phyloP scores from a whole-genome alignment of 169 alveolate genomes.

The Condylostoma magnum region DNA sequence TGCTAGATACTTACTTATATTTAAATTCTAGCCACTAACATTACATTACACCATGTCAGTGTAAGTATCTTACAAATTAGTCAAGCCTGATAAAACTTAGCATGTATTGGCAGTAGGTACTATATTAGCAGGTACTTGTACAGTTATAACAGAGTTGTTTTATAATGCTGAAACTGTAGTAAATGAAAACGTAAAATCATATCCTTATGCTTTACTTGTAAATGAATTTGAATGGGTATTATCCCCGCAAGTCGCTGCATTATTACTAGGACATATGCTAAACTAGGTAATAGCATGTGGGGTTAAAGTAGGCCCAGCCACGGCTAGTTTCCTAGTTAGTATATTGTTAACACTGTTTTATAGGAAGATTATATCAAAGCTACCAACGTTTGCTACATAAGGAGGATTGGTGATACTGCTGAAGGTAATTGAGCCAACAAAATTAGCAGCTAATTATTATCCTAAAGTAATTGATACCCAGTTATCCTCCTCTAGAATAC shows the following conservation, averaged over 20 bases:
- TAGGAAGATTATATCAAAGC: neutral
- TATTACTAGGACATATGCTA: slow-evolving; percentile 2
- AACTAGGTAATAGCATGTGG: neutral
- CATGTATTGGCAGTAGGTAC: neutral
- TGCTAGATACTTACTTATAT: neutral
- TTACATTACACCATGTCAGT: slow-evolving; percentile 4
- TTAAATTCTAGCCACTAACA: neutral
- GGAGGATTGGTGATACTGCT: slow-evolving; percentile 11
- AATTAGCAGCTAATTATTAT: neutral
- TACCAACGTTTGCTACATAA: slow-evolving; percentile 5
- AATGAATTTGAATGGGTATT: neutral
- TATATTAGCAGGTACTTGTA: neutral
- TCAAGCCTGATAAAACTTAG: neutral
- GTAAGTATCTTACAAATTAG: slow-evolving; percentile 14
- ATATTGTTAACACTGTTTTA: neutral
- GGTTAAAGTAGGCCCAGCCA: slow-evolving; percentile 16
- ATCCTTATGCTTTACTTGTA: neutral
- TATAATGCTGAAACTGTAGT: slow-evolving; percentile 17
- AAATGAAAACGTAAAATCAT: neutral
- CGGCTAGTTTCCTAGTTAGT: neutral
- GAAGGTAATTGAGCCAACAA: neutral
- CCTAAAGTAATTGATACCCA: neutral
- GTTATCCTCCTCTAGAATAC: neutral
- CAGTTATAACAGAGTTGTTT: neutral
- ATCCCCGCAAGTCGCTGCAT: neutral